Evolutionary conservation across 768 basidiomycete species (phyloP).

Genomic region (Boletus insuetus): DNA sequence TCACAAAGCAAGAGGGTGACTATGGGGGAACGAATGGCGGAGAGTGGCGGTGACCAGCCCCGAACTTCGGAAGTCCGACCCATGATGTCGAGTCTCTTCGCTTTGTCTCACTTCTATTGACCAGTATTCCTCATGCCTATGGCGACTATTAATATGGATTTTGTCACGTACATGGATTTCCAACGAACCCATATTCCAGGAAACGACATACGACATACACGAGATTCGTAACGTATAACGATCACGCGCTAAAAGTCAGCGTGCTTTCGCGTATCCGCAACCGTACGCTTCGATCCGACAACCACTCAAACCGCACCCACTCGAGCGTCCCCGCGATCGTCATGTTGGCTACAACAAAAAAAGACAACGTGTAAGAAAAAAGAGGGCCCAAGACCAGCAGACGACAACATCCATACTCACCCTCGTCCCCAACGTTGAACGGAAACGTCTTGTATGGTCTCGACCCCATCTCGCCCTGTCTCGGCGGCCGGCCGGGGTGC

Average conservation of each 20-base stretch:
- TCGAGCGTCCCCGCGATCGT: conserved; percentile 64
- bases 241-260: conserved; percentile 80
- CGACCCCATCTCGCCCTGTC: conserved; percentile 80
- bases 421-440: conserved; percentile 83
- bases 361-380: not conserved
- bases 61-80: no score
- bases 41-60: no score
- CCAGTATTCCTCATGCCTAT: no score
- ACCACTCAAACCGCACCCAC: conserved; percentile 81
- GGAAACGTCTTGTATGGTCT: conserved; percentile 86
- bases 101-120: no score
- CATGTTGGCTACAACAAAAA: conserved; percentile 43
- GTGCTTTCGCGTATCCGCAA: conserved; percentile 79
- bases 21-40: no score
- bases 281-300: conserved; percentile 76
- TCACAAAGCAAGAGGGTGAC: no score
- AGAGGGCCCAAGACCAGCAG: no score
- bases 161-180: no score
- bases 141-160: no score
- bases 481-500: conserved; percentile 84
- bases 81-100: no score
- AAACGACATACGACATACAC: no score
- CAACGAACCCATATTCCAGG: no score
- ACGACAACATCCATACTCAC: conserved; percentile 40
- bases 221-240: not conserved